Evolutionary conservation across 75 land plant genomes (phyloP).

Genomic region (Pseudotsuga menziesii): DNA sequence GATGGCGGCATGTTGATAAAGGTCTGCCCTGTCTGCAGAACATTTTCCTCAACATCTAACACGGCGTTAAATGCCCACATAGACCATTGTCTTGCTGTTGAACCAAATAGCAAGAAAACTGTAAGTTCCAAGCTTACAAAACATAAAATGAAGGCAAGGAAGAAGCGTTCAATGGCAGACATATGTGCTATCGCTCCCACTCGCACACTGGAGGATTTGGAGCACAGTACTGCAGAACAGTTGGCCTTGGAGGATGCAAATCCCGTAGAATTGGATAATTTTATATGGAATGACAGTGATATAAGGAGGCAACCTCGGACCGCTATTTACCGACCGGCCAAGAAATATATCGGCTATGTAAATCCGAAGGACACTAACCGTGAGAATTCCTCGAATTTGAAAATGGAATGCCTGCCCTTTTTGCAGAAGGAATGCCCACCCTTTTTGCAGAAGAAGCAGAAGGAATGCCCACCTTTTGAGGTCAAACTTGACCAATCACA

Average conservation of each 20-base stretch:
- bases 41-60: constrained; percentile 66
- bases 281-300: not conserved
- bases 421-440: not conserved
- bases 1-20: constrained; percentile 53
- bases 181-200: constrained; percentile 25
- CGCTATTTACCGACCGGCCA: not conserved
- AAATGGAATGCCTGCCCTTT: not conserved
- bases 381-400: not conserved
- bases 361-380: not conserved
- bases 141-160: constrained; percentile 57
- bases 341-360: constrained; percentile 1
- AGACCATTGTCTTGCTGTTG: constrained; percentile 66
- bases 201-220: constrained; percentile 29
- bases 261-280: not conserved
- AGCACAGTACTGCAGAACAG: not conserved
- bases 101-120: constrained; percentile 24
- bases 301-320: constrained; percentile 3
- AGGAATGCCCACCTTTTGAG: not conserved
- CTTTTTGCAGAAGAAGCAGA: not conserved
- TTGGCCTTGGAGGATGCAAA: not conserved
- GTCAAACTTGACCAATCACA: not conserved
- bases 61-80: constrained; percentile 86
- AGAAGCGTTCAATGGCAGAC: constrained; percentile 47
- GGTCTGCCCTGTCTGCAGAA: constrained; percentile 72
- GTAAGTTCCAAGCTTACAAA: constrained; percentile 12